These are phyloP conservation scores for Chalciporus sp. DNA, from an alignment of 1,284 basidiomycete genomes.

Conservation along the genomic window DNA sequence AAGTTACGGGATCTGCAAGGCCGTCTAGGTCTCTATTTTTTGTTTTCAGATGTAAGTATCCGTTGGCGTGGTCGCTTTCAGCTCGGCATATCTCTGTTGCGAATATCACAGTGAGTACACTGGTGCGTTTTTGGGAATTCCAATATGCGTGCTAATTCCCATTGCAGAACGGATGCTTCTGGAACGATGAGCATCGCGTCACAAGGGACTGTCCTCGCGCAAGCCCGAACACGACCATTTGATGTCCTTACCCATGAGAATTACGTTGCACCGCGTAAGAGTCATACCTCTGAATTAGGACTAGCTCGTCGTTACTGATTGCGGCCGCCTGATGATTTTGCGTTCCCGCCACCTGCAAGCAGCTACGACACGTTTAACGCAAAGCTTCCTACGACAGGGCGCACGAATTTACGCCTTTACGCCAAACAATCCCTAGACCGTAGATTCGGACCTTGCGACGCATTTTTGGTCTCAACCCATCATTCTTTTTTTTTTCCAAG, in stretches of 20 bases:
- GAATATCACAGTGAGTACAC: conserved; percentile 72
- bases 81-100: conserved; percentile 73
- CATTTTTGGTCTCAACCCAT: conserved; percentile 6
- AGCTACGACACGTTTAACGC: conserved; percentile 48
- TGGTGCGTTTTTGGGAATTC: conserved; percentile 18
- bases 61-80: conserved; percentile 76
- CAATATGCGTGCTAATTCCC: conserved; percentile 25
- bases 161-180: conserved; percentile 52
- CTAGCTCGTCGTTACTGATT: conserved; percentile 23
- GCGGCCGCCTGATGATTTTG: conserved; percentile 18
- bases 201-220: conserved; percentile 62
- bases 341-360: conserved; percentile 10
- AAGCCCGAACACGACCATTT: conserved; percentile 71
- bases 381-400: conserved; percentile 77
- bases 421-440: conserved; percentile 35
- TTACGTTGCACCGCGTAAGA: conserved; percentile 81
- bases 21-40: conserved; percentile 77
- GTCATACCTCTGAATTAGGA: conserved; percentile 21
- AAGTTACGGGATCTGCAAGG: conserved; percentile 78
- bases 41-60: conserved; percentile 89
- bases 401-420: conserved; percentile 69
- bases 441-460: conserved; percentile 24
- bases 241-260: conserved; percentile 71
- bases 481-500: conserved; percentile 1
- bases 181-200: conserved; percentile 50